Base-by-base conservation (phyloP, 805 yeast genomes). In the Wickerhamiella occidentalis region DNA sequence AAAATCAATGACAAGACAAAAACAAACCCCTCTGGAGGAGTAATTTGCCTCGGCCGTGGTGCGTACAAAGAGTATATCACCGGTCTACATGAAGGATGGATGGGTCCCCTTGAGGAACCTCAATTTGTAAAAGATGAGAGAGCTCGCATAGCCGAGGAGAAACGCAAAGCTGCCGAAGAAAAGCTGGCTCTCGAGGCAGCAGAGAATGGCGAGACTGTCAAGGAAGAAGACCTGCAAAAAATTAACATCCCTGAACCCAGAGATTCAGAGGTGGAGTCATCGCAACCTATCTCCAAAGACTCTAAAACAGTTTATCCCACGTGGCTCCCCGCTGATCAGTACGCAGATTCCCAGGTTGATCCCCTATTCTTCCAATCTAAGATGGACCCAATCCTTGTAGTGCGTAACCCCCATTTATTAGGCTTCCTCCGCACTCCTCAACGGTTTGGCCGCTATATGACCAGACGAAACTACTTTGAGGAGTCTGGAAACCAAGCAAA, bases 71-170 rank as follows among this genome's bases (percentile, higher is more conserved):
- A 92, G 70, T 92, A 86, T 62, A 63, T 92, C 48, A 73, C 75
- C 40, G 99, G 99, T 8, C 63, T 92, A 9, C 96, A 92, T 58
- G 98, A 92, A 68, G 98, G 98, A 5, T 72, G 92, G 61, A 66
- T 92, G 42, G 98, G 98, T 0, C 97, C 97, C 1, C 68, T 90
- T 51, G 86, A 76, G 13, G 64, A 69, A 50, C 78, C 82, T 4
- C 58, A 55, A 8, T 54, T 53, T 3, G 65, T 58, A 11, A 44
- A 26, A 4, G 56, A 49, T 11, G 50, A 51, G 19, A 45, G 21
- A 9, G 51, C 46, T 43, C 28, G 40, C 17, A 23, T 40, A 12
- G 44, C 44, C 3, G 21, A 23, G 13, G 44, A 40, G 30, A 22
- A 43, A 23, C 42, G n/a, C 22, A 56, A 41, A 51, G 25, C 44